A percentile compares a stretch with the other conserved stretches of the same genome.
Conservation (phyloP, 352 stramenopile species). For the Saprolegnia parasitica region DNA sequence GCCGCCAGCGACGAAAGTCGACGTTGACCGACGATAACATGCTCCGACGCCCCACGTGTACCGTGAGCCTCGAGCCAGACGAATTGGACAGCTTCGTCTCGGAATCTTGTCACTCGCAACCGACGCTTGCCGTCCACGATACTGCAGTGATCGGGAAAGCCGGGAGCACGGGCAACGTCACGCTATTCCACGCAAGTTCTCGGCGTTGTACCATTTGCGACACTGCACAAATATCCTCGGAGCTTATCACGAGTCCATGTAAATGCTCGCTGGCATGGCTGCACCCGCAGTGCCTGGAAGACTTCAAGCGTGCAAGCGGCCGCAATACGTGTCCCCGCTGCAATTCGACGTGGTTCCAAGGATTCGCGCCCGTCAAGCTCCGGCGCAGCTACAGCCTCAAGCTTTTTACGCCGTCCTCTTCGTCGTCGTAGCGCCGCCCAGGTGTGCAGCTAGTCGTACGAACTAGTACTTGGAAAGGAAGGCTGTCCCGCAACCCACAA, state of each 20-base stretch:
- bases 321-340: constrained; percentile 24
- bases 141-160: neutral
- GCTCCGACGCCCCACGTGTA: neutral
- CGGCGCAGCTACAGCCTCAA: constrained; percentile 26
- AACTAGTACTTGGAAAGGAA: neutral
- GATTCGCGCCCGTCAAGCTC: constrained; percentile 19
- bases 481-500: no score
- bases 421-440: no score
- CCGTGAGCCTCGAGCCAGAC: neutral
- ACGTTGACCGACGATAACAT: neutral
- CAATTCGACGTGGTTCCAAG: constrained; percentile 20
- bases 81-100: neutral
- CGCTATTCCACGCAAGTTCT: neutral
- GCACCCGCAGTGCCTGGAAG: constrained; percentile 20
- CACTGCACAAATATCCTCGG: neutral
- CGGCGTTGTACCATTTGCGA: neutral
- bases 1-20: neutral
- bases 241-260: constrained; percentile 20
- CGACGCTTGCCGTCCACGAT: neutral
- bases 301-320: constrained; percentile 12
- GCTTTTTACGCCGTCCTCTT: neutral
- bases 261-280: constrained; percentile 25
- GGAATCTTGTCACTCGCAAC: neutral
- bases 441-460: neutral
- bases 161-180: neutral